phyloP scores from a whole-genome alignment of 2,329 filamentous ascomycete species.

The Myriosclerotinia scirpicola region DNA sequence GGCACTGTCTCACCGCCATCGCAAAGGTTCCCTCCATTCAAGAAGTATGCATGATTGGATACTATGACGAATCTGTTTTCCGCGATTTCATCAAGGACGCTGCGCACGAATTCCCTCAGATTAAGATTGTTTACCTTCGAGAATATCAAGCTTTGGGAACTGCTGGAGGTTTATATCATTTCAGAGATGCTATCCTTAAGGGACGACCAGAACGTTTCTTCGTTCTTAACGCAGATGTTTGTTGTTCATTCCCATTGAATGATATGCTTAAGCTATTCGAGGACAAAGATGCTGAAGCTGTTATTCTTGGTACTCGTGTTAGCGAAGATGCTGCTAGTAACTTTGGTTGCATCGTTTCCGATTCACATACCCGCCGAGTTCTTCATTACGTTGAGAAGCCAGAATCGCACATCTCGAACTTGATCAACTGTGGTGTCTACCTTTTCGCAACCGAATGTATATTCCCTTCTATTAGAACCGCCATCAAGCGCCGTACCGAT shows the following conservation, averaged over 20 bases:
- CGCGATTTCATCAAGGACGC: constrained; percentile 97
- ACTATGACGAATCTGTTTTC: constrained; percentile 97
- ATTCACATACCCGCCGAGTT: constrained; percentile 89
- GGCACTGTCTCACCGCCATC: constrained; percentile 92
- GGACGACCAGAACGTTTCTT: constrained; percentile 93
- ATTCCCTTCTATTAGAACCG: constrained; percentile 90
- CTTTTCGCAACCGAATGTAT: constrained; percentile 94
- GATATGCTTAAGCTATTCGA: constrained; percentile 95
- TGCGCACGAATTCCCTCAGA: constrained; percentile 77
- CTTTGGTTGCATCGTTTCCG: constrained; percentile 97
- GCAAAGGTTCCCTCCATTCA: constrained; percentile 88
- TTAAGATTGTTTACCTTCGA: constrained; percentile 91
- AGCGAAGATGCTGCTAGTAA: constrained; percentile 89
- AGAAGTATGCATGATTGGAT: constrained; percentile 96
- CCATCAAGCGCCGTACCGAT: constrained; percentile 93
- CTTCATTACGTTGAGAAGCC: constrained; percentile 99
- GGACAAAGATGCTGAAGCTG: constrained; percentile 93
- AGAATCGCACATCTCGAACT: constrained; percentile 93
- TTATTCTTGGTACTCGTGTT: constrained; percentile 91
- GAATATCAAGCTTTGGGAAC: constrained; percentile 97
- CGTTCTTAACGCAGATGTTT: constrained; percentile 96
- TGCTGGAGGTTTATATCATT: constrained; percentile 95
- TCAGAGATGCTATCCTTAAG: constrained; percentile 98
- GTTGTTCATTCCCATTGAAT: constrained; percentile 94
- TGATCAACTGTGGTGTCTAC: constrained; percentile 99